A percentile compares a stretch with the other conserved stretches of the same genome.
phyloP scores from a whole-genome alignment of 2,329 filamentous ascomycete genomes.

The Metarhizium guizhouense region DNA sequence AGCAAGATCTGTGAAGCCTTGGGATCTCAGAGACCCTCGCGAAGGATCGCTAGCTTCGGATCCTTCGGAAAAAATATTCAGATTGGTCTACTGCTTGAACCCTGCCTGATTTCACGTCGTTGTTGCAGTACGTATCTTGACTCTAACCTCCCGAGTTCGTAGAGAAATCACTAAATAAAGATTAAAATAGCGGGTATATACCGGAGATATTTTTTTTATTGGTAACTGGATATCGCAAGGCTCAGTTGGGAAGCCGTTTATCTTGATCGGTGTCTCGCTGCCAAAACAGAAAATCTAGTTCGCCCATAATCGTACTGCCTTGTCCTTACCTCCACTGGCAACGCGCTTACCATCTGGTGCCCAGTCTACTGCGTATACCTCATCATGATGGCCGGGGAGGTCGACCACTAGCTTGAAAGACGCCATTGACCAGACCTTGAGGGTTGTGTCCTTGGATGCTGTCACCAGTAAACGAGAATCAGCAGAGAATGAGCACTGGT shows the following conservation, averaged over 20 bases:
- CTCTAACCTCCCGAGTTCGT: too few relatives aligned
- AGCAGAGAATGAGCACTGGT: constrained; percentile 85
- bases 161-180: too few relatives aligned
- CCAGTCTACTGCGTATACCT: constrained; percentile 94
- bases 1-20: not conserved
- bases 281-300: constrained; percentile 31
- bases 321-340: constrained; percentile 88
- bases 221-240: not conserved
- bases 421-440: constrained; percentile 90
- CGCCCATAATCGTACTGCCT: constrained; percentile 60
- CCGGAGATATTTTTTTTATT: not conserved
- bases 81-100: too few relatives aligned
- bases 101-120: too few relatives aligned
- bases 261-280: too few relatives aligned
- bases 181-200: too few relatives aligned
- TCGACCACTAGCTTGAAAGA: constrained; percentile 73
- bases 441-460: constrained; percentile 80
- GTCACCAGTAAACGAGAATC: constrained; percentile 86
- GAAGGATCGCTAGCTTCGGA: too few relatives aligned
- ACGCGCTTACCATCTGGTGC: constrained; percentile 83
- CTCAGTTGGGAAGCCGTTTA: not conserved
- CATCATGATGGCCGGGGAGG: constrained; percentile 82
- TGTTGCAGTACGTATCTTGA: too few relatives aligned
- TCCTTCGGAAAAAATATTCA: too few relatives aligned
- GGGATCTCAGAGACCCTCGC: too few relatives aligned